Evolutionary conservation across 805 yeast species (phyloP), one percentile per base, ranked within the genome.

Genomic region (Tetrapisispora iriomotensis): DNA sequence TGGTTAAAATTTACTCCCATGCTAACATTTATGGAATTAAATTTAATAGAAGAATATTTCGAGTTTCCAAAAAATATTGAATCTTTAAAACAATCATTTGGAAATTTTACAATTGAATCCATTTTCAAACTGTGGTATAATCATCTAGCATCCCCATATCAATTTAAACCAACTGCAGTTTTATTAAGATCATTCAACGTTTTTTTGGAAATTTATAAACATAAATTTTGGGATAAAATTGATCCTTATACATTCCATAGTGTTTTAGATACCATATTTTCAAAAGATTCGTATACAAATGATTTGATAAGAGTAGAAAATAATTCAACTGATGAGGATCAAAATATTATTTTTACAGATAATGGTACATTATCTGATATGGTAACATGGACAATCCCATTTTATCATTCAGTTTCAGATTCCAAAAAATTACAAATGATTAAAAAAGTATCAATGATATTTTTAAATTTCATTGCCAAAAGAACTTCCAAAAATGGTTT

Each of bases 241-340:
- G 61, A 70, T 1, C 84, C 83, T 0, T 71, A 64, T 43, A 71
- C 73, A 2, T 73, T 71, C 43, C 67, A 66, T 22, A 77, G 75
- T 43, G 63, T 79, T 32, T 56, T 82, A 37, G 87, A 80, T 45
- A 68, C 76, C 14, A 64, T 81, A 1, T 67, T 80, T 34, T 71
- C 71, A 15, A 77, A 72, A 47, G 76, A 79, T 1, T 59, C 65
- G 34, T 76, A 67, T 47, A 50, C 63, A 1, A 60, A 58, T 14
- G 61, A 56, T 37, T 51, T 79, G 32, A 38, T 49, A 48, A 35
- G 43, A 33, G 45, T 55, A 13, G 58, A 59, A 37, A 50, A 53
- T 19, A 49, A 47, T 13, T 39, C 51, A 2, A 44, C 53, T 10
- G 57, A 58, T 25, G 36, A 33, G 22, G 65, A 58, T 8, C 32